phyloP scores from a whole-genome alignment of 208 protist genomes.

The Plasmodiophora brassicae region DNA sequence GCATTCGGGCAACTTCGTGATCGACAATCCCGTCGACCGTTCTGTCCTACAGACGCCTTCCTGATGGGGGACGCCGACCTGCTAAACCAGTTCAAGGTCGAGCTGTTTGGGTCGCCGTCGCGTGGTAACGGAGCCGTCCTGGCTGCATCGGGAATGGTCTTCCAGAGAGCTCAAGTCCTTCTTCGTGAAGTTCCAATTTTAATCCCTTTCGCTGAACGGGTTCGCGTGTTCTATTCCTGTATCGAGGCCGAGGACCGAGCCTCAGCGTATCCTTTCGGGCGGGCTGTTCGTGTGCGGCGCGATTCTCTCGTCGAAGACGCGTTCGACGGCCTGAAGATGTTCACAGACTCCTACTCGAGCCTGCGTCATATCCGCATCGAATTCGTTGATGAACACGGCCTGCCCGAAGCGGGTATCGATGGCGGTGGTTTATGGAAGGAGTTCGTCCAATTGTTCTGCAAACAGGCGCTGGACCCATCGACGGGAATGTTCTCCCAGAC shows the following conservation, averaged over 20 bases:
- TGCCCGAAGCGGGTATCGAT: neutral
- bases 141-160: neutral
- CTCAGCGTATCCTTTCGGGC: neutral
- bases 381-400: constrained; percentile 14
- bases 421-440: neutral
- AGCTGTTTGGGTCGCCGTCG: neutral
- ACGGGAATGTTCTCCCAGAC: constrained; percentile 8
- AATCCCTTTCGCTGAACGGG: neutral
- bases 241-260: neutral
- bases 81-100: neutral
- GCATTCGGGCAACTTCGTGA: neutral
- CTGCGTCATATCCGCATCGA: neutral
- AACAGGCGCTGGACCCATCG: neutral
- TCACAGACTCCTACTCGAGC: neutral
- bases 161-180: neutral
- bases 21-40: neutral
- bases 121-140: no score
- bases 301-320: neutral
- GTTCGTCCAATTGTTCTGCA: neutral
- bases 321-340: neutral
- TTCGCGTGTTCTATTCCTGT: neutral
- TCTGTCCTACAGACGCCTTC: neutral
- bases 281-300: neutral
- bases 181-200: neutral
- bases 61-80: neutral